Evolutionary conservation across 768 basidiomycete species (phyloP), one percentile per base, ranked within the genome.

Genomic region (Chiua virens): DNA sequence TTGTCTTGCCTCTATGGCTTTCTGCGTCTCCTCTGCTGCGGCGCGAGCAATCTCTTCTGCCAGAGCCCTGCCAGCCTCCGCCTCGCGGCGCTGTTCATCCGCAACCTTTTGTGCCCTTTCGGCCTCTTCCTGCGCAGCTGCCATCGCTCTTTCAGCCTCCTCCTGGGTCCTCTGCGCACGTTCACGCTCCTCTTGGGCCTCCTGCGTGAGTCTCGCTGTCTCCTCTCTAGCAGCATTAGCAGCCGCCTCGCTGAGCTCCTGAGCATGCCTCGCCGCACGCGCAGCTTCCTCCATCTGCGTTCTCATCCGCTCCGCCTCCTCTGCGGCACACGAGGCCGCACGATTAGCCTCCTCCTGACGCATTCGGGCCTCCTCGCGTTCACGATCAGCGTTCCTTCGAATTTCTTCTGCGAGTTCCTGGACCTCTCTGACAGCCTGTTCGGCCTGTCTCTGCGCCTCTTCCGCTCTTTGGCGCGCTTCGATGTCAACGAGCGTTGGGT

Each of bases 61-160:
- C 2, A 45, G 53, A 3, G 43, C 56, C 37, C 32, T 65, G 0
- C 49, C 56, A 2, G 49, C 52, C 40, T 53, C 53, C 0, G 66
- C 66, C 9, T 54, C 45, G 11, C 42, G 50, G 14, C 54, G 54
- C n/a, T 65, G 58, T 18, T 56, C 60, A 9, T 63, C 57, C 0
- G 57, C 63, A 25, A 18, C 53, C 21, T 8, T 30, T 13, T 47
- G 59, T 2, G 56, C 52, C 15, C 46, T 56, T 14, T 53, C 53
- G 0, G 54, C 52, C 3, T 59, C 59, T 35, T 59, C 48, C 38
- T n/a, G 54, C 8, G 53, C 59, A 21, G 52, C 50, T 2, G 14
- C 40, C 14, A 54, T 53, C 17, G 46, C 55, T 23, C 23, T 55
- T 50, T 58, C 45, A 8, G 56, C 61, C 1, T 63, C 64, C 18